Evolutionary conservation across 345 rosid species (phyloP), one percentile per base, ranked within the genome.

Genomic region (Ceriops zippeliana): DNA sequence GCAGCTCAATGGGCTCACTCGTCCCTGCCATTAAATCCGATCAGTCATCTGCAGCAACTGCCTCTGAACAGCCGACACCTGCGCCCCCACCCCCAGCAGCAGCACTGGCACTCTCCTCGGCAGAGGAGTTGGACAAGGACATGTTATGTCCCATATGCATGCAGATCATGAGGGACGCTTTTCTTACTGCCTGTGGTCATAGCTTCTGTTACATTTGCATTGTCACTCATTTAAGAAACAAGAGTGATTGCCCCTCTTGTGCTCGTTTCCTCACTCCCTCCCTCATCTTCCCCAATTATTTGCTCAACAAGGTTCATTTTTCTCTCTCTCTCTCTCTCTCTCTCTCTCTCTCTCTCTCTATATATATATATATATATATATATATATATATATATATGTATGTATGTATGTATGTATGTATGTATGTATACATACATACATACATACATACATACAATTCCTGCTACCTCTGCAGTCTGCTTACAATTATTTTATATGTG

Each of bases 21-120:
- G 83, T 82, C 24, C 83, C 77, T 21, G 61, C 67, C 16, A 21
- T 69, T 4, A 74, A 77, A 64, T 69, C 73, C 21, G 81, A 79
- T 27, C 56, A 30, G 20, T 38, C n/a, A 15, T 13, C 49, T 42
- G 17, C 19, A 24, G 65, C 31, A 70, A 8, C 42, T 61, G 17
- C 10, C 72, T 26, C 27, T 52, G 53, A 61, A 59, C 49, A 47
- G 52, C 59, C 10, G 21, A 49, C 5, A 9, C 53, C n/a, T 0
- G 61, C 26, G 5, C 73, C 64, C 31, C 62, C 42, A 7, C 65
- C 58, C 3, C 26, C 34, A 0, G 32, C n/a, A 1, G 60, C 32
- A 9, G 31, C 58, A n/a, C 51, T 2, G 15, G 72, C 2, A 21
- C 75, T 42, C 49, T 17, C 49, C 49, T 11, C 11, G 35, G 68